Evolutionary conservation across 2,329 filamentous ascomycete genomes (phyloP).

Genomic region (Nothophoma quercina): DNA sequence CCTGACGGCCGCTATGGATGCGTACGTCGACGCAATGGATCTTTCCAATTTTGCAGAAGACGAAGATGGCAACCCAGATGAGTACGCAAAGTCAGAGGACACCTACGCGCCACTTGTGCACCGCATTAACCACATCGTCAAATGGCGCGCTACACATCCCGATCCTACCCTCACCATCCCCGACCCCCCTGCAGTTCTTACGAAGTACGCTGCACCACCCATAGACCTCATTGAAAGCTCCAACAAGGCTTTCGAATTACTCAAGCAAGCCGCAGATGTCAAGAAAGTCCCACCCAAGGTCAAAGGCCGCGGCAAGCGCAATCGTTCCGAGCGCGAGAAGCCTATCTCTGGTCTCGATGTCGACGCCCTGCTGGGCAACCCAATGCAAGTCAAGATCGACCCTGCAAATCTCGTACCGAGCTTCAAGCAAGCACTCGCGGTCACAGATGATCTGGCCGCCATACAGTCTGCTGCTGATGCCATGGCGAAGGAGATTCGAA

Average conservation of each 20-base stretch:
- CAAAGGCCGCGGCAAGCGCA: constrained; percentile 71
- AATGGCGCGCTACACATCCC: constrained; percentile 79
- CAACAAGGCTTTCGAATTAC: constrained; percentile 64
- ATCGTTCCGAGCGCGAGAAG: constrained; percentile 71
- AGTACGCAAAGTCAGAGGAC: constrained; percentile 82
- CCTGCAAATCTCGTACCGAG: constrained; percentile 83
- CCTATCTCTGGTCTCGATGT: constrained; percentile 91
- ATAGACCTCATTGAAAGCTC: constrained; percentile 68
- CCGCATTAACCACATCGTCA: constrained; percentile 84
- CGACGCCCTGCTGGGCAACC: constrained; percentile 75
- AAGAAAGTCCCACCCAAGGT: constrained; percentile 83
- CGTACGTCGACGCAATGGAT: constrained; percentile 94
- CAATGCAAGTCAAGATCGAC: constrained; percentile 64
- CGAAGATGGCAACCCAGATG: constrained; percentile 69
- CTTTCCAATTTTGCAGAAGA: constrained; percentile 74
- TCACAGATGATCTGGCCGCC: constrained; percentile 65
- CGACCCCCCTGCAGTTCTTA: constrained; percentile 56
- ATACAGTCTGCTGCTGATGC: constrained; percentile 75
- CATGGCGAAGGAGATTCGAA: constrained; percentile 74
- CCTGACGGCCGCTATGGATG: constrained; percentile 81
- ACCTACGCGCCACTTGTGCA: constrained; percentile 87
- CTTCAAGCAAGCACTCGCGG: constrained; percentile 80
- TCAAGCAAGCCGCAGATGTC: constrained; percentile 76
- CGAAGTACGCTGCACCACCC: constrained; percentile 77
- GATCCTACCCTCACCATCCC: constrained; percentile 69